Base-by-base conservation (phyloP, 1,284 basidiomycete genomes). In the Trametes polyzona region DNA sequence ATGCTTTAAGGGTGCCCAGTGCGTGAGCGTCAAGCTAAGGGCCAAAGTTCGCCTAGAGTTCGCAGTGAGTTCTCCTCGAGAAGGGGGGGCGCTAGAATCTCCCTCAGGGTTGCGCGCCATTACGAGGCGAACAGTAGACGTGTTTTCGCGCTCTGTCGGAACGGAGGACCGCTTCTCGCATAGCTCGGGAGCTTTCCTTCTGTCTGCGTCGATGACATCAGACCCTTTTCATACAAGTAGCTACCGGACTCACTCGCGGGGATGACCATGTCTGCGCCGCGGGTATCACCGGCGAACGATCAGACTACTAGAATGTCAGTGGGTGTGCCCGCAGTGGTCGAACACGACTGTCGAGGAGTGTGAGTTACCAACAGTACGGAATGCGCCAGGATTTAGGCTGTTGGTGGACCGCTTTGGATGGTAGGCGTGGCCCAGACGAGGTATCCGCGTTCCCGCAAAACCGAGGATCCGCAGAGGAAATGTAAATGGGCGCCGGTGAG, bases 1-100 rank as follows among this genome's bases (percentile, higher is more conserved):
- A 51, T 54, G 21, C 27, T 54, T 35, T 6, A 58, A 36, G 29
- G 61, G 61, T 47, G 56, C 60, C 58, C 61, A 63, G 17, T 47
- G 43, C 1, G 55, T 55, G 16, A 63, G 61, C 47, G 61, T 63
- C 21, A 63, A 24, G 35, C 47, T 47, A 43, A 59, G 49, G 41
- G 57, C 59, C 19, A 58, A 24, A 19, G 47, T 41, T 19, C 61
- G 61, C 37, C 42, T 48, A 16, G 46, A 42, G 26, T 56, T 41
- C 26, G 58, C 26, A 26, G 55, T 33, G 49, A 58, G 35, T 39
- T 58, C 49, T 16, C 58, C 57, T 27, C 52, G 50, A 27, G 37
- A 41, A 32, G 23, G 16, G 49, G 42, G 30, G 12, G 49, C 53
- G 52, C 36, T 26, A 44, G 57, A 53, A 32, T 49, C 10, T 6